Percentiles rank a stretch among this genome's conserved stretches.
phyloP scores from a whole-genome alignment of 768 basidiomycete genomes.

The Lactarius sp. region DNA sequence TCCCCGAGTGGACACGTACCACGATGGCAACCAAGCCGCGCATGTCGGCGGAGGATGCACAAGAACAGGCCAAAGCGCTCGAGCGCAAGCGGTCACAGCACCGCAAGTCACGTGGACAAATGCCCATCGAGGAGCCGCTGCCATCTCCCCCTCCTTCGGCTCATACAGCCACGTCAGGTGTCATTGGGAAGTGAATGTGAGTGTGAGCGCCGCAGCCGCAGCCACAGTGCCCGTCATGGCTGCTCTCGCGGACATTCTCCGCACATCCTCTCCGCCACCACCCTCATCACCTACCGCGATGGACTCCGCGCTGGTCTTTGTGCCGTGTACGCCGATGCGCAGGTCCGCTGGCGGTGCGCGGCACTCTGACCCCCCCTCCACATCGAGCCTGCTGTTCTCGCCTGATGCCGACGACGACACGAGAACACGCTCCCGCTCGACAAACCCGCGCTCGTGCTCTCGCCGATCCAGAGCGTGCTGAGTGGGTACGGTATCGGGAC shows the following conservation, averaged over 20 bases:
- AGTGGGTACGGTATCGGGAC: conserved; percentile 15
- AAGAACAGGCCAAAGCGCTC: conserved; percentile 10
- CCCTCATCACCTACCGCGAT: background rate
- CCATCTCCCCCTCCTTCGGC: background rate
- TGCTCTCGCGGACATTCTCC: conserved; percentile 10
- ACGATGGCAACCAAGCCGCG: conserved; percentile 59
- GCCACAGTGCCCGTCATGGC: conserved; percentile 15
- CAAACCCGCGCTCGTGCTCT: conserved; percentile 3
- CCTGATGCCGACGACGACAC: conserved; percentile 21
- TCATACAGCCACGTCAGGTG: background rate
- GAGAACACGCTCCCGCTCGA: background rate
- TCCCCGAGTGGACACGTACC: conserved; percentile 71
- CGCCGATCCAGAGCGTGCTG: conserved; percentile 24
- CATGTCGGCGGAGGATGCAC: conserved; percentile 46
- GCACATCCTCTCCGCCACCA: conserved; percentile 13
- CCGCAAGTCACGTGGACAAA: conserved; percentile 8
- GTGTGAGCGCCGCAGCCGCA: background rate
- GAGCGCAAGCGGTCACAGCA: conserved; percentile 14
- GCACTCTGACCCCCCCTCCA: background rate
- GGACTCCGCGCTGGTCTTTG: background rate
- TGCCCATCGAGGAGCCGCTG: background rate
- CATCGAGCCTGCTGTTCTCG: conserved; percentile 27
- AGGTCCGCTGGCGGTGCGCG: background rate
- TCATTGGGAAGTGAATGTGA: background rate
- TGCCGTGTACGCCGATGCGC: conserved; percentile 21